Evolutionary conservation across 2,329 filamentous ascomycete species (phyloP).

Genomic region (Trichoderma breve): DNA sequence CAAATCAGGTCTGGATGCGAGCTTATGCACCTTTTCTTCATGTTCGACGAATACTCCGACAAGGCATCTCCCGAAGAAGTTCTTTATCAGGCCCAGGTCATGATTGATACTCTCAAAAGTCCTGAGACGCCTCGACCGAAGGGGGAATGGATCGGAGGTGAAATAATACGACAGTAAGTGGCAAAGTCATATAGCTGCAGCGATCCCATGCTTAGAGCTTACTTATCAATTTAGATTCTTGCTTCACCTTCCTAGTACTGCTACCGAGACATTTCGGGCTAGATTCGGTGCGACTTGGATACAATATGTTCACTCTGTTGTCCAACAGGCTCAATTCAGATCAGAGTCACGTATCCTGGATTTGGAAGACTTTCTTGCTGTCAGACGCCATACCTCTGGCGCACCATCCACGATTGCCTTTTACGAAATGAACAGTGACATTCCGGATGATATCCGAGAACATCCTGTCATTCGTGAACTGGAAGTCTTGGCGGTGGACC

Average conservation of each 20-base stretch:
- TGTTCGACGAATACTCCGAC: background rate
- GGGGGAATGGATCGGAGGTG: background rate
- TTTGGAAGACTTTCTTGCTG: background rate
- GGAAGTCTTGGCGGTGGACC: background rate
- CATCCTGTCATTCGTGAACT: background rate
- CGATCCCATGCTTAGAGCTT: background rate
- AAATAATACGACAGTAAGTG: background rate
- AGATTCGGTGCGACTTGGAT: background rate
- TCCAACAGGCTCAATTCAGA: background rate
- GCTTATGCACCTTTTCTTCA: background rate
- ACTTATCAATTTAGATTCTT: background rate
- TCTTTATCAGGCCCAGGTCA: background rate
- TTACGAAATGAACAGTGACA: background rate
- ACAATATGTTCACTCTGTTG: background rate
- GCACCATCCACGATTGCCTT: background rate
- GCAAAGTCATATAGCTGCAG: background rate
- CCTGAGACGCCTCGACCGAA: background rate
- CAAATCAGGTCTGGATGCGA: background rate
- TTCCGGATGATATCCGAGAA: background rate
- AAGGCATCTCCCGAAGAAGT: background rate
- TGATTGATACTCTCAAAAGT: background rate
- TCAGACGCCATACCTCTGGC: background rate
- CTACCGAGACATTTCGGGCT: background rate
- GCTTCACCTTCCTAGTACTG: background rate
- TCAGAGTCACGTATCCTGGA: background rate